Percentiles rank a stretch among this genome's conserved stretches.
phyloP scores from a whole-genome alignment of 169 alveolate species.

The Theileria annulata region DNA sequence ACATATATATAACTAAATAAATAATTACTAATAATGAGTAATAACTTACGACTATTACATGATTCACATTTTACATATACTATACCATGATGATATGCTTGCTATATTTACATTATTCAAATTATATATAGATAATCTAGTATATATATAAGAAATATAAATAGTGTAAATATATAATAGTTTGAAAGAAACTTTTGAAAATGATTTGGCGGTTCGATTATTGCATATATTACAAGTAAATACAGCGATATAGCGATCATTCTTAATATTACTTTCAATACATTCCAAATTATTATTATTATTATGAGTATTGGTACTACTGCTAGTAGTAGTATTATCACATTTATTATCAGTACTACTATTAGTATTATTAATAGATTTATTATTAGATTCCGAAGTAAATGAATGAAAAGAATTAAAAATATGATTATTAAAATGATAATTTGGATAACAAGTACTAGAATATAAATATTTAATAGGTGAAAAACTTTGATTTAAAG shows the following conservation, averaged over 20 bases:
- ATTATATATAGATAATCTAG: neutral
- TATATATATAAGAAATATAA: too few species aligned
- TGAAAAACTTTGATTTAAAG: neutral
- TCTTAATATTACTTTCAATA: neutral
- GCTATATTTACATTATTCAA: neutral
- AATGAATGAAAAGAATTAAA: neutral
- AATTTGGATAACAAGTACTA: neutral
- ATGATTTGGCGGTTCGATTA: conserved; percentile 64
- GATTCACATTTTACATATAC: conserved; percentile 72
- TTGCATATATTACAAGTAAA: conserved; percentile 76
- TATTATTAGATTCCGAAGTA: neutral
- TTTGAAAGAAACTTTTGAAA: conserved; percentile 59
- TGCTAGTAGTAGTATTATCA: neutral
- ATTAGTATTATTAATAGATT: neutral
- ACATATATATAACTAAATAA: neutral
- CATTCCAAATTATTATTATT: neutral
- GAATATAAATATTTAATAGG: neutral
- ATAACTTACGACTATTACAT: conserved; percentile 62
- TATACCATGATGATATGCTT: conserved; percentile 73
- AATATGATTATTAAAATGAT: neutral
- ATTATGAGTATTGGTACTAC: too few species aligned
- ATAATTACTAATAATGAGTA: neutral
- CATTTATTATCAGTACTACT: neutral
- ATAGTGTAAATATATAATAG: neutral
- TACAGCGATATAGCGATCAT: conserved; percentile 44